Evolutionary conservation across 2,329 filamentous ascomycete species (phyloP), one percentile per base, ranked within the genome.

Genomic region (Orbilia quercus): DNA sequence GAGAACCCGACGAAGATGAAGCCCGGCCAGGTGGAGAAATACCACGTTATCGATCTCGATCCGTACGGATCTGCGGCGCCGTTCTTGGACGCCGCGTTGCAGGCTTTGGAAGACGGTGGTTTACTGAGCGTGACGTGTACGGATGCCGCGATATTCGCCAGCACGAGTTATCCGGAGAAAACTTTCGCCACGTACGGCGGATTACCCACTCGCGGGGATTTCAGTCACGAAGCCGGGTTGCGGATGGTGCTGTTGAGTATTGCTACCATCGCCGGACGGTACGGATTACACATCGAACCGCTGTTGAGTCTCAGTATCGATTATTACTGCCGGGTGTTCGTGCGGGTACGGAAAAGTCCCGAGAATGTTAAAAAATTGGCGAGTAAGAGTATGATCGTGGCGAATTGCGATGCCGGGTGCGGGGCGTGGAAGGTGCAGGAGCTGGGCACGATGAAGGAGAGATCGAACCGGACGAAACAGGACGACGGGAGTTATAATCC

Each of bases 111-210:
- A 6, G 91, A 97, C 77, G 94, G 94, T 0, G 95, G 95, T 2
- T 84, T 99, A 40, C 85, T 99, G 2, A 97, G 93, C 80, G 90
- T 99, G 3, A 99, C 95, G 1, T 99, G 95, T 81, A 99, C 95
- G 0, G 95, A 99, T 80, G 93, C 94, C 7, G 92, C 91, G 7
- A 91, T 99, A 1, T 99, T 93, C 86, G 94, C 94, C 0, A 96
- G 94, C 0, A 91, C 91, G 77, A 92, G 93, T 64, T 99, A 98
- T 79, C 89, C 91, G 1, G 95, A 99, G 80, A 99, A 99, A 83
- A 88, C 92, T 1, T 99, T 89, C 80, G 89, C 94, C 0, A 84
- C 96, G n/a, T 99, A 99, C 79, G 95, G 95, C 2, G 95, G 95
- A 34, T 83, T 93, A 14, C 92, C 95, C 0, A 82, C 94, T 72